Percentiles rank a stretch among this genome's conserved stretches.
phyloP scores from a whole-genome alignment of 140 eudicot species.

The Erigeron philadelphicus region DNA sequence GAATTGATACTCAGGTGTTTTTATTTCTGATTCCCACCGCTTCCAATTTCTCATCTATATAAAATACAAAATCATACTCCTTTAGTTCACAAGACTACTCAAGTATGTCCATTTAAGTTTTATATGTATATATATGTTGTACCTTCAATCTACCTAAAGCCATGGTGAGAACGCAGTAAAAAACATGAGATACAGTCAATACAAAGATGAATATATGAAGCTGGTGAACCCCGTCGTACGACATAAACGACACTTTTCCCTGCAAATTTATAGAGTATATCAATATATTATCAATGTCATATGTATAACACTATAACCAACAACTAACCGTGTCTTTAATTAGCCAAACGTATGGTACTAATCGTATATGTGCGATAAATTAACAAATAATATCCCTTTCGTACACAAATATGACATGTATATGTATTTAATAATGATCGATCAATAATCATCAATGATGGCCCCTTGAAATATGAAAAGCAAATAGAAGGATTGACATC shows the following conservation, averaged over 20 bases:
- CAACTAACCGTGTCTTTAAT: no score
- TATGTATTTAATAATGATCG: no score
- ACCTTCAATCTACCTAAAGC: constrained; percentile 61
- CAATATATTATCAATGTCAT: background rate
- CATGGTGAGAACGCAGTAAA: constrained; percentile 49
- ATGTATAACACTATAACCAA: background rate
- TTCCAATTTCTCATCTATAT: constrained; percentile 63
- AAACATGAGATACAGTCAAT: constrained; percentile 54
- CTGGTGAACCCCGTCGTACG: constrained; percentile 56
- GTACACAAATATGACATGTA: background rate
- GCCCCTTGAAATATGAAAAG: no score
- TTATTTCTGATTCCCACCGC: constrained; percentile 58
- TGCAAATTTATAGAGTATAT: background rate
- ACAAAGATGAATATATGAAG: constrained; percentile 66
- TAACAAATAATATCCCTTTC: no score
- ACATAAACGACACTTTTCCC: constrained; percentile 54
- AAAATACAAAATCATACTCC: background rate
- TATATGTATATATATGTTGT: background rate
- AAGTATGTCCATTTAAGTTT: background rate
- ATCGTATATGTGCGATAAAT: no score
- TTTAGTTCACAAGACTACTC: no score
- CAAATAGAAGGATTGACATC: no score
- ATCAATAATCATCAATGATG: no score
- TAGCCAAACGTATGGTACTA: no score
- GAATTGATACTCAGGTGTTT: constrained; percentile 47